Conservation (phyloP, 495 filamentous ascomycete species). For the Penicillium desertorum region DNA sequence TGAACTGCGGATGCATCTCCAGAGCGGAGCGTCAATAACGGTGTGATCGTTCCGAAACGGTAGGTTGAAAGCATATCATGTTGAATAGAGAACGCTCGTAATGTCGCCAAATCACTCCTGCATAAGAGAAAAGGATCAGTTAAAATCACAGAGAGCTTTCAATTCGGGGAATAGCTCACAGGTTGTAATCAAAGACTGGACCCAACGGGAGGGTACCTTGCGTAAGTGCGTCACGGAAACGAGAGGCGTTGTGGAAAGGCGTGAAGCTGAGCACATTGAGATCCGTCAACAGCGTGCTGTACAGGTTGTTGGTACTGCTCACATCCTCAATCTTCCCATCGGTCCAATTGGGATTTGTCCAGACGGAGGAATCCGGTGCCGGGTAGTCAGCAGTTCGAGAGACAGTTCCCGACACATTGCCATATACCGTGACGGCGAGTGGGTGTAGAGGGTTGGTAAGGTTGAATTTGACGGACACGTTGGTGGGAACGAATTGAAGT, state of each 20-base stretch:
- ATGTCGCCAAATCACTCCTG: conserved; percentile 51
- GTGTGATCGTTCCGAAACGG: conserved; percentile 75
- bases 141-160: background rate
- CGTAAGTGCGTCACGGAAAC: conserved; percentile 63
- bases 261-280: conserved; percentile 73
- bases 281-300: conserved; percentile 67
- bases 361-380: conserved; percentile 45
- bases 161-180: conserved; percentile 42
- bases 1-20: conserved; percentile 61
- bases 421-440: conserved; percentile 79
- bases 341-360: conserved; percentile 55
- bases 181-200: conserved; percentile 64
- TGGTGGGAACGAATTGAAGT: conserved; percentile 80
- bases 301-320: conserved; percentile 51
- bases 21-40: conserved; percentile 68
- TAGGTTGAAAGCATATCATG: conserved; percentile 80
- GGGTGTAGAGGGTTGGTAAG: conserved; percentile 58
- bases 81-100: conserved; percentile 70
- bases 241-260: conserved; percentile 51
- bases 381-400: conserved; percentile 50
- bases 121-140: conserved; percentile 1
- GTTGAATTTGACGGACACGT: conserved; percentile 72
- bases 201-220: conserved; percentile 72
- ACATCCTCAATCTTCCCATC: conserved; percentile 75
- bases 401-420: conserved; percentile 75